phyloP scores from a whole-genome alignment of 176 grass and related monocot species.

The Poa annua region DNA sequence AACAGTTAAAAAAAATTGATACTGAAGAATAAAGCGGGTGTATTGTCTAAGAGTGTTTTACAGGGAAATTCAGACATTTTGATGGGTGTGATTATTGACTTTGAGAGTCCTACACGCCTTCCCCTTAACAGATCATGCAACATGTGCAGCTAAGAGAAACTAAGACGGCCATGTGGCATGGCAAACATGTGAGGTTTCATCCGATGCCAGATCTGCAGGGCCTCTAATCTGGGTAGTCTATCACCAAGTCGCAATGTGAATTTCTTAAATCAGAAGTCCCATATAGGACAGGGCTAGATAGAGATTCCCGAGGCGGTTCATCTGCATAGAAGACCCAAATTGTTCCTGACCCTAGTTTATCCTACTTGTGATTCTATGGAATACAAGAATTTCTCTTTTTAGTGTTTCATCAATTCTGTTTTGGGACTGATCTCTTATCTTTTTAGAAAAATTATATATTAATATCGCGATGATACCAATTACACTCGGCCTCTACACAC shows the following conservation, averaged over 20 bases:
- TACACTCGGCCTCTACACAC: no score
- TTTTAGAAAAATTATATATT: no score
- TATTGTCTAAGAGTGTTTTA: constrained; percentile 41
- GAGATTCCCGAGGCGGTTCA: not conserved
- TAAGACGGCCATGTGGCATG: constrained; percentile 36
- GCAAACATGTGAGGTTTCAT: constrained; percentile 54
- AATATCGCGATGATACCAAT: no score
- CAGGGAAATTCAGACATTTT: constrained; percentile 41
- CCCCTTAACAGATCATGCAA: constrained; percentile 49
- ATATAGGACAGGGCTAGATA: not conserved
- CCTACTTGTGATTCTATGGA: constrained; percentile 11
- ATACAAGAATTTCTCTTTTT: not conserved
- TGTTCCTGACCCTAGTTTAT: constrained; percentile 18
- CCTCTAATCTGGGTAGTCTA: constrained; percentile 34
- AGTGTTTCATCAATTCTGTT: constrained; percentile 27
- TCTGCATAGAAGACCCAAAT: not conserved
- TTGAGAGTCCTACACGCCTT: constrained; percentile 41
- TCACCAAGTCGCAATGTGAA: constrained; percentile 46
- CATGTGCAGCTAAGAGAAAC: constrained; percentile 49
- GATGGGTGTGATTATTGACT: constrained; percentile 48
- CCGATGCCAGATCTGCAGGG: constrained; percentile 45
- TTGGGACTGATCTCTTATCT: constrained; percentile 14
- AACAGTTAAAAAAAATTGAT: constrained; percentile 34
- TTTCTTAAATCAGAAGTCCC: constrained; percentile 6
- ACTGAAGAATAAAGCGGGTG: constrained; percentile 32